Conservation (phyloP, 2,329 filamentous ascomycete species). For the Sclerotiophoma versabilis region DNA sequence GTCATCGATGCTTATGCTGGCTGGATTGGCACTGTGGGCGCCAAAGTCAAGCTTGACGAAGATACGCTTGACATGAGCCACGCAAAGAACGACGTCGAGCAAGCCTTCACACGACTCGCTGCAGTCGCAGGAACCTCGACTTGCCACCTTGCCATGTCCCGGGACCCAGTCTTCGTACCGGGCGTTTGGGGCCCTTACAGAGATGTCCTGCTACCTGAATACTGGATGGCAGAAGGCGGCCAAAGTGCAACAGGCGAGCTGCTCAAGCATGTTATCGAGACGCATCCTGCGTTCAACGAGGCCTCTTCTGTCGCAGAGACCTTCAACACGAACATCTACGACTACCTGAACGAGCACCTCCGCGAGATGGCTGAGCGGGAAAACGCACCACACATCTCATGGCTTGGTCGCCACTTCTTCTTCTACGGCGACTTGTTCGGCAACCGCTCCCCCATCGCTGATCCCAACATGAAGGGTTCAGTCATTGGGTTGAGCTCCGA, state of each 20-base stretch:
- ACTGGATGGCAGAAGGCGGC: conserved; percentile 97
- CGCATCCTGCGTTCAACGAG: conserved; percentile 87
- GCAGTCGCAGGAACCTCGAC: conserved; percentile 97
- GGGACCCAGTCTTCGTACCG: conserved; percentile 88
- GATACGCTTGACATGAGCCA: conserved; percentile 72
- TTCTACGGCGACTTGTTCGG: conserved; percentile 98
- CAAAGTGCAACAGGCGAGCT: conserved; percentile 96
- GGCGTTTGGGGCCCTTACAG: conserved; percentile 98
- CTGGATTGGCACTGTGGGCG: conserved; percentile 98
- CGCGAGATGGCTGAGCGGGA: conserved; percentile 74
- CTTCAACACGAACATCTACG: conserved; percentile 88
- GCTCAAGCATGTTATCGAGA: conserved; percentile 92
- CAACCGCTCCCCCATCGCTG: conserved; percentile 92
- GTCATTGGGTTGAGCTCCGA: conserved; percentile 88
- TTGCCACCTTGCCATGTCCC: conserved; percentile 95
- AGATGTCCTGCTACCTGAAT: conserved; percentile 88
- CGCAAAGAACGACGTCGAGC: conserved; percentile 83
- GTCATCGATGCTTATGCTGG: conserved; percentile 99
- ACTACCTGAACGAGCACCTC: conserved; percentile 90
- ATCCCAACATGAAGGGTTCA: conserved; percentile 89
- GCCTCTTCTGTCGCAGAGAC: conserved; percentile 80
- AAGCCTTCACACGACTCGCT: conserved; percentile 91
- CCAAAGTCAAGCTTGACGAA: conserved; percentile 79
- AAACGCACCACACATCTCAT: conserved; percentile 78
- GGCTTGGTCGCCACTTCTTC: conserved; percentile 92